phyloP scores from a whole-genome alignment of 2,329 filamentous ascomycete species.

The Sphaceloma murrayae region DNA sequence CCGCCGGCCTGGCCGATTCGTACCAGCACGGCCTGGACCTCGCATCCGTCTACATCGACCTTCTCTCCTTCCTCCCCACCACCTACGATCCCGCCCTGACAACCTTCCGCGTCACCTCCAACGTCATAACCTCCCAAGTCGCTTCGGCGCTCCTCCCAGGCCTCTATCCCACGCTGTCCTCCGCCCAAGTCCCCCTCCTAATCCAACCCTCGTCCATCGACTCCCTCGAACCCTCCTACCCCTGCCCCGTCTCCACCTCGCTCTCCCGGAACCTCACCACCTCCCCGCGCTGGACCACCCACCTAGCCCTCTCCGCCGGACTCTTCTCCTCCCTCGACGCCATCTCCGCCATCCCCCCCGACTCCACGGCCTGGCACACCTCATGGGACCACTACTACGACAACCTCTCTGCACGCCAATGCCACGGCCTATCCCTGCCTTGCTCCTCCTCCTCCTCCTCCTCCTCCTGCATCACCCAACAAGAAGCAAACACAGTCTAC shows the following conservation, averaged over 20 bases:
- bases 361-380: constrained; percentile 54
- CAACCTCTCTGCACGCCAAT: constrained; percentile 69
- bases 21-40: constrained; percentile 68
- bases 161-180: constrained; percentile 46
- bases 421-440: constrained; percentile 62
- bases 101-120: constrained; percentile 66
- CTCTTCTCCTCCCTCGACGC: constrained; percentile 55
- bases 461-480: constrained; percentile 51
- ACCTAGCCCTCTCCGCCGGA: constrained; percentile 47
- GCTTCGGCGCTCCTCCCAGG: constrained; percentile 64
- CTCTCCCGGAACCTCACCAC: constrained; percentile 39
- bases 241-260: constrained; percentile 46
- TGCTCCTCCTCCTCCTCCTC: constrained; percentile 50
- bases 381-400: constrained; percentile 78
- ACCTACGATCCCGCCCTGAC: constrained; percentile 40
- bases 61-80: constrained; percentile 57
- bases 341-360: constrained; percentile 54
- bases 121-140: constrained; percentile 73
- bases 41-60: constrained; percentile 62
- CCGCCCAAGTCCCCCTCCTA: constrained; percentile 29
- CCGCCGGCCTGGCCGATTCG: constrained; percentile 61
- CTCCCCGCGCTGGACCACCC: constrained; percentile 48
- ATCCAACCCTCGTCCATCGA: constrained; percentile 52
- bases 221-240: constrained; percentile 64
- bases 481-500: constrained; percentile 59